A percentile compares a stretch with the other conserved stretches of the same genome.
These are phyloP conservation scores for Papiliotrema nemorosa DNA, from an alignment of 1,284 basidiomycete genomes.

Conservation along the genomic window DNA sequence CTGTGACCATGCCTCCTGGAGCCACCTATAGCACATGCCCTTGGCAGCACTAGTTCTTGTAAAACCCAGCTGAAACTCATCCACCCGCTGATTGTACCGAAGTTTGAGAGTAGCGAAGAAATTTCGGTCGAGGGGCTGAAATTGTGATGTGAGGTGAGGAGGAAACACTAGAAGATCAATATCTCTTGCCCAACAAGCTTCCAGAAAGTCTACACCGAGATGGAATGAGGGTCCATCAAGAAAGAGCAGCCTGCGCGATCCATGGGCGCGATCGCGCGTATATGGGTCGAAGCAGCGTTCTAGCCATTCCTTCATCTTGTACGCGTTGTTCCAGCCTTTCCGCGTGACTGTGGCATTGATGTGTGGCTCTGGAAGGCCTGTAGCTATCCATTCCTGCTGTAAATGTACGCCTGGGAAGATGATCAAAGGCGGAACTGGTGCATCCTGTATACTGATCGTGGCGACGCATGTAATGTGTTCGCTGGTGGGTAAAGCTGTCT, in stretches of 20 bases:
- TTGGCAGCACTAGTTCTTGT: not conserved
- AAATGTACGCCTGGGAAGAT: slow-evolving; percentile 8
- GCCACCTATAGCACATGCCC: slow-evolving; percentile 6
- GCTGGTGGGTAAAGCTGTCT: not conserved
- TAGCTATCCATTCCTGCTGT: slow-evolving; percentile 3
- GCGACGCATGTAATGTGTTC: slow-evolving; percentile 11
- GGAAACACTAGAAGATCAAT: slow-evolving; percentile 11
- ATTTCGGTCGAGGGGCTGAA: slow-evolving; percentile 15
- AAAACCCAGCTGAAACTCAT: slow-evolving; percentile 5
- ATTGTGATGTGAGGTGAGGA: slow-evolving; percentile 4
- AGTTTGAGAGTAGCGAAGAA: slow-evolving; percentile 11
- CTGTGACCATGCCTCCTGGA: slow-evolving; percentile 7
- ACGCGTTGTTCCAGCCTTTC: slow-evolving; percentile 3
- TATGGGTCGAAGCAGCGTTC: slow-evolving; percentile 5
- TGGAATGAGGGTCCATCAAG: slow-evolving; percentile 11
- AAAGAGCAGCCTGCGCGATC: slow-evolving; percentile 10
- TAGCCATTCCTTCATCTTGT: slow-evolving; percentile 6
- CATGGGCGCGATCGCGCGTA: slow-evolving; percentile 4
- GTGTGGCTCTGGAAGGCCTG: not conserved
- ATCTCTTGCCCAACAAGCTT: slow-evolving; percentile 11
- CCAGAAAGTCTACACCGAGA: slow-evolving; percentile 5
- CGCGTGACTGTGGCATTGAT: slow-evolving; percentile 1
- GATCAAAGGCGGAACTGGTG: slow-evolving; percentile 11
- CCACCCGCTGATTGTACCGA: slow-evolving; percentile 1
- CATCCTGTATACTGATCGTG: not conserved